Conservation (phyloP, 805 yeast species). For the Candida gorgasii region DNA sequence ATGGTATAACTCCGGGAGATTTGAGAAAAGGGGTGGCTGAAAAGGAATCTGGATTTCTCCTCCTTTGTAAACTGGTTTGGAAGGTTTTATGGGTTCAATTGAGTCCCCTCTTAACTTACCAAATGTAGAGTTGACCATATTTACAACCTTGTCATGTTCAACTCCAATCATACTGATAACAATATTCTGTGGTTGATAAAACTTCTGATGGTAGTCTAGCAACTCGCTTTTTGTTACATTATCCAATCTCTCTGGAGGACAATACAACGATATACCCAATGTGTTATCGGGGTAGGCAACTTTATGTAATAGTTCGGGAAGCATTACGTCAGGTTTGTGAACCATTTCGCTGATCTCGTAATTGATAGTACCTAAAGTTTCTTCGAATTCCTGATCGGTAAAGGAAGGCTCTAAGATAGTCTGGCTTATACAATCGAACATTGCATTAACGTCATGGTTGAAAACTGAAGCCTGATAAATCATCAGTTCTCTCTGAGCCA, state of each 20-base stretch:
- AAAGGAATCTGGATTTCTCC: slow-evolving; percentile 42
- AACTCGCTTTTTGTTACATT: slow-evolving; percentile 54
- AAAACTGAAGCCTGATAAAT: slow-evolving; percentile 95
- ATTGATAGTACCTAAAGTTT: slow-evolving; percentile 68
- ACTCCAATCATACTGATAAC: slow-evolving; percentile 91
- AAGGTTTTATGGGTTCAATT: slow-evolving; percentile 8
- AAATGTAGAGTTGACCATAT: slow-evolving; percentile 59
- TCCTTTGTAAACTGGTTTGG: slow-evolving; percentile 45
- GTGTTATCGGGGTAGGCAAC: slow-evolving; percentile 75
- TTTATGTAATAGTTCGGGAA: slow-evolving; percentile 89
- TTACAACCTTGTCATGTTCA: slow-evolving; percentile 65
- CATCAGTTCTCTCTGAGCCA: slow-evolving; percentile 87
- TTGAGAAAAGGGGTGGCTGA: slow-evolving; percentile 41
- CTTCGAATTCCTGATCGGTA: slow-evolving; percentile 67
- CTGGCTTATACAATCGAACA: slow-evolving; percentile 75
- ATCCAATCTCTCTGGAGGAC: slow-evolving; percentile 70
- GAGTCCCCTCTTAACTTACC: slow-evolving; percentile 41
- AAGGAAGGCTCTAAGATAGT: slow-evolving; percentile 74
- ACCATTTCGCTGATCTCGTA: slow-evolving; percentile 84
- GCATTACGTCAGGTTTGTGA: slow-evolving; percentile 76
- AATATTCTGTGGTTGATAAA: slow-evolving; percentile 76
- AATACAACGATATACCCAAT: slow-evolving; percentile 81
- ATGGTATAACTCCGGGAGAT: slow-evolving; percentile 78
- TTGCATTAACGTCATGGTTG: slow-evolving; percentile 75
- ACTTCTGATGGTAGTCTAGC: slow-evolving; percentile 57